A percentile compares a stretch with the other conserved stretches of the same genome.
Evolutionary conservation across 2,329 filamentous ascomycete genomes (phyloP).

Genomic region (Cercospora citrullina): DNA sequence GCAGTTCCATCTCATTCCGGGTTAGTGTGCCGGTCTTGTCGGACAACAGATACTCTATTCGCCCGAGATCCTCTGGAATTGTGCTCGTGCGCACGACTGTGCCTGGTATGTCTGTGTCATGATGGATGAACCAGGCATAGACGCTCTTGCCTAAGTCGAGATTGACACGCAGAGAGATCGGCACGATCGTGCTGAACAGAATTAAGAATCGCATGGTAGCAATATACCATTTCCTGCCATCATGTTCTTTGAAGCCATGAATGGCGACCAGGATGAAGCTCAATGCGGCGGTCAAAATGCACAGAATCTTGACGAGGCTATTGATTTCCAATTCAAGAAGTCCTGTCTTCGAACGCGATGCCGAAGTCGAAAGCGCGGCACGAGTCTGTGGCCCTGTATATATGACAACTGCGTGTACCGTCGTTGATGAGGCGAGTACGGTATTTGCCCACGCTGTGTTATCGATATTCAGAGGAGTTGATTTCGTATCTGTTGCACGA

Average conservation of each 20-base stretch:
- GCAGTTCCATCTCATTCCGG: slow-evolving; percentile 82
- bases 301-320: slow-evolving; percentile 92
- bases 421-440: slow-evolving; percentile 88
- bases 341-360: slow-evolving; percentile 90
- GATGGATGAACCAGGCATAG: slow-evolving; percentile 93
- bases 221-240: slow-evolving; percentile 76
- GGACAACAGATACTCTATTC: slow-evolving; percentile 93
- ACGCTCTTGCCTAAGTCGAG: slow-evolving; percentile 96
- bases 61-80: slow-evolving; percentile 91
- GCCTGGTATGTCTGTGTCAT: slow-evolving; percentile 83
- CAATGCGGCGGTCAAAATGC: slow-evolving; percentile 78
- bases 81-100: slow-evolving; percentile 95
- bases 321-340: slow-evolving; percentile 96
- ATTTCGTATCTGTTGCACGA: slow-evolving; percentile 36
- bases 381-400: slow-evolving; percentile 95
- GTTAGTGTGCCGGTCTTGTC: slow-evolving; percentile 99
- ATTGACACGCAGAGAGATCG: slow-evolving; percentile 94
- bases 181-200: slow-evolving; percentile 98
- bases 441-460: slow-evolving; percentile 99
- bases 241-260: slow-evolving; percentile 71
- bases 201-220: slow-evolving; percentile 98
- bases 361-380: slow-evolving; percentile 87
- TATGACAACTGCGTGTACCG: slow-evolving; percentile 82
- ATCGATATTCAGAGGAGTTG: slow-evolving; percentile 81
- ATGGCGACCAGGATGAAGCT: slow-evolving; percentile 87